Percentiles rank a stretch among this genome's conserved stretches.
phyloP scores from a whole-genome alignment of 495 filamentous ascomycete genomes.

The Xylaria longipes region DNA sequence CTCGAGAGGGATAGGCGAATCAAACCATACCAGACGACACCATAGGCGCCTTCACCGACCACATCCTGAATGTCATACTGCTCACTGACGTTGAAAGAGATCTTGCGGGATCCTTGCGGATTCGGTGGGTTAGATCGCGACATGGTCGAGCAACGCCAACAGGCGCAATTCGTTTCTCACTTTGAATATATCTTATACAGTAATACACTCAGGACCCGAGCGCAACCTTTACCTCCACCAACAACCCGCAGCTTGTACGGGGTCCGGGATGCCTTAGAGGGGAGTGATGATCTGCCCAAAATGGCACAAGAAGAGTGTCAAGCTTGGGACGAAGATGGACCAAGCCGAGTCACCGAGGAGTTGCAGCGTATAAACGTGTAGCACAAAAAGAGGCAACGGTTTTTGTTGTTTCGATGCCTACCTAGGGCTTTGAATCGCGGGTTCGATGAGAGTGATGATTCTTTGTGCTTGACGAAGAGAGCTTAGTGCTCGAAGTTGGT shows the following conservation, averaged over 20 bases:
- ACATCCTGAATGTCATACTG: slow-evolving; percentile 99
- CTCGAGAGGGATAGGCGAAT: background rate
- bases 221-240: slow-evolving; percentile 18
- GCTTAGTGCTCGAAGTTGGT: slow-evolving; percentile 17
- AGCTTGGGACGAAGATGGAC: background rate
- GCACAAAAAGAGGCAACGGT: slow-evolving; percentile 4
- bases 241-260: slow-evolving; percentile 1
- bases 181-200: background rate
- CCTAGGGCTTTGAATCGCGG: slow-evolving; percentile 6
- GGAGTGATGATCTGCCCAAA: background rate
- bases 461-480: slow-evolving; percentile 22
- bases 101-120: slow-evolving; percentile 80
- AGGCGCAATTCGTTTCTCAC: slow-evolving; percentile 9
- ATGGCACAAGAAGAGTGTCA: slow-evolving; percentile 1
- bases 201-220: slow-evolving; percentile 5
- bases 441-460: background rate
- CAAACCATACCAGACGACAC: slow-evolving; percentile 89
- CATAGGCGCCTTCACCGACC: slow-evolving; percentile 97
- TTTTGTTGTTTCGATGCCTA: slow-evolving; percentile 10
- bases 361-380: background rate
- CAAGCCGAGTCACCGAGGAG: background rate
- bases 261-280: background rate
- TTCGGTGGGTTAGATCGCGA: slow-evolving; percentile 51
- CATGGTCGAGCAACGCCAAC: slow-evolving; percentile 33
- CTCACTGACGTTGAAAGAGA: slow-evolving; percentile 99